These are phyloP conservation scores for Penicillium cataractarum DNA, from an alignment of 495 filamentous ascomycete genomes.

Conservation along the genomic window DNA sequence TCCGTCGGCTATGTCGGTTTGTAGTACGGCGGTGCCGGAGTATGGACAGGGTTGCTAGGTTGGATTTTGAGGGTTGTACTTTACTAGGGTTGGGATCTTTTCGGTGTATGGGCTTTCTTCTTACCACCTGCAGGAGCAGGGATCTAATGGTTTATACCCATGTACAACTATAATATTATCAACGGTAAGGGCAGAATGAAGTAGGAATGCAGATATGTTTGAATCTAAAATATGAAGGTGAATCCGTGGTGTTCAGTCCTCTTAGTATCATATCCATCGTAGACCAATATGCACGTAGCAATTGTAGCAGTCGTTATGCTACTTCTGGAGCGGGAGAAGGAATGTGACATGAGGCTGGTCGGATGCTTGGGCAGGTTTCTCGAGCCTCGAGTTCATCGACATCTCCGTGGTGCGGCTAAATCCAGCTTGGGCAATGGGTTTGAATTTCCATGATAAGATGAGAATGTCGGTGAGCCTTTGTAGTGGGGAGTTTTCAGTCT, in stretches of 20 bases:
- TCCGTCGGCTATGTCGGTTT: conserved; percentile 20
- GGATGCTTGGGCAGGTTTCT: neutral
- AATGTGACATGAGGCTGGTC: neutral
- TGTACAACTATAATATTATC: conserved; percentile 24
- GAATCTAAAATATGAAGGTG: neutral
- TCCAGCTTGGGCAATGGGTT: neutral
- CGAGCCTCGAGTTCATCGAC: neutral
- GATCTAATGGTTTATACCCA: conserved; percentile 25
- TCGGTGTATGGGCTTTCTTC: conserved; percentile 6
- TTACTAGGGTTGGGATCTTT: neutral
- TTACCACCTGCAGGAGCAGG: neutral
- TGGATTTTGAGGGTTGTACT: neutral
- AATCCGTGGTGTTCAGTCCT: neutral
- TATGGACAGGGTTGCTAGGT: conserved; percentile 1
- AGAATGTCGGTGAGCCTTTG: neutral
- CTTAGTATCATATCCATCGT: conserved; percentile 1
- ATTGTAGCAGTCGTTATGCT: neutral
- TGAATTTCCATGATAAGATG: neutral
- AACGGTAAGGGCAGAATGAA: neutral
- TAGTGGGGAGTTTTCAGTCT: neutral
- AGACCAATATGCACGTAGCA: neutral
- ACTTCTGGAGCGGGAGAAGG: neutral
- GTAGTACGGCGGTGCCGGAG: conserved; percentile 22
- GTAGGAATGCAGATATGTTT: conserved; percentile 8
- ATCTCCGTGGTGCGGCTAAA: neutral